Evolutionary conservation across 768 basidiomycete species (phyloP), one percentile per base, ranked within the genome.

Genomic region (Boletus rubescentipes): DNA sequence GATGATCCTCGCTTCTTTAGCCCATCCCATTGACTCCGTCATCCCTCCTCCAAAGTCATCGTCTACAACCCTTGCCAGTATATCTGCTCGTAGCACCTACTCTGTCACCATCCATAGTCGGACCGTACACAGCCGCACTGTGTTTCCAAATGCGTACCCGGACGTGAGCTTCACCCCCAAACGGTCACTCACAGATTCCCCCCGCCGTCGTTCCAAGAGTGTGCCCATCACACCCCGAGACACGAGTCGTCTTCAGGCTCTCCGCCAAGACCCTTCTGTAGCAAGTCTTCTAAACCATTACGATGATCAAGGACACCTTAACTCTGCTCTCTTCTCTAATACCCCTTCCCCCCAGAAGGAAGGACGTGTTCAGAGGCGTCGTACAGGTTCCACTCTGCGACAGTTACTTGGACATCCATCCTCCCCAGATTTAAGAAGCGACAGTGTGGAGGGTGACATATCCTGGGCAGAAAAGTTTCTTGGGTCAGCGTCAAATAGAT

Each of bases 391-490:
- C 6, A 91, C 90, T 10, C 69, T 92, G 53, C 82, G 87, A 5
- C 84, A 90, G 63, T 72, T 92, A 3, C 75, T 92, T 30, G 87
- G 89, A 3, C 78, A 78, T 48, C 76, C 84, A 1, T 65, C 61
- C 10, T 63, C 69, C 2, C 71, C 53, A 29, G 57, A 61, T 15
- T 40, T 64, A 15, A 54, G 59, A 26, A 71, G 75, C 51, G 64
- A 68, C n/a, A 75, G 75, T 57, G 70, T 64, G 1, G 87, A 89
- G 66, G 84, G 88, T 8, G 89, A 91, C 60, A 89, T 92, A 49
- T 91, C 89, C 2, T 92, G 89, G 89, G 89, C 89, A 12, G 89
- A 92, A 72, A 79, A 80, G 39, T 85, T 81, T 68, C 74, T 91
- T 49, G 80, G 77, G 89, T 90, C 60, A 53, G 83, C 63, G 0